These are phyloP conservation scores for Moniliella sp. DNA, from an alignment of 1,284 basidiomycete species.

Conservation along the genomic window DNA sequence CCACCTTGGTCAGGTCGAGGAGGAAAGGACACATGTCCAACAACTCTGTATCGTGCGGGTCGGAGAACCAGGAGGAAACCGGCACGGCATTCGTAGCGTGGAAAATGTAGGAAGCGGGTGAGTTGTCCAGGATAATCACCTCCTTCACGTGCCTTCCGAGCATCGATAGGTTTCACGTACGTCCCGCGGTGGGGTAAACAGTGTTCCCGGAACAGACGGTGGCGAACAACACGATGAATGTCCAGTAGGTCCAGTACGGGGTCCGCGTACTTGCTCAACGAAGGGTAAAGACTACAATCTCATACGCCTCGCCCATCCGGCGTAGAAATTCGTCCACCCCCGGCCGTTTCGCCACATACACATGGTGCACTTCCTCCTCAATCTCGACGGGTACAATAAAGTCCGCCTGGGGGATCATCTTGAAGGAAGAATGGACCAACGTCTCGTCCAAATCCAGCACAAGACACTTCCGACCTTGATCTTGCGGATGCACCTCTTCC, in stretches of 20 bases:
- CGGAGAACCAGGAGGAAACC: conserved; percentile 79
- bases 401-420: conserved; percentile 65
- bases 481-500: conserved; percentile 50
- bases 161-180: conserved; percentile 95
- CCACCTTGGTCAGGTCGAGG: too few species aligned
- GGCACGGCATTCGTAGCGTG: conserved; percentile 96
- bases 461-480: conserved; percentile 60
- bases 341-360: conserved; percentile 94
- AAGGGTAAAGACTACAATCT: conserved; percentile 91
- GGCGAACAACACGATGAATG: conserved; percentile 69
- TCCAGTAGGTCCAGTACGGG: conserved; percentile 92
- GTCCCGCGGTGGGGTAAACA: conserved; percentile 97
- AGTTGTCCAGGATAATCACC: conserved; percentile 94
- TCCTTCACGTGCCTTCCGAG: conserved; percentile 74
- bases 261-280: conserved; percentile 93
- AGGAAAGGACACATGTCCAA: too few species aligned
- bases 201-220: conserved; percentile 84
- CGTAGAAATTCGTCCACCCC: conserved; percentile 89
- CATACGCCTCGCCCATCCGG: conserved; percentile 91
- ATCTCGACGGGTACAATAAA: conserved; percentile 98
- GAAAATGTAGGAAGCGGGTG: conserved; percentile 94
- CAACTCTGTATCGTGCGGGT: too few species aligned
- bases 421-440: conserved; percentile 48
- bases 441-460: too few species aligned
- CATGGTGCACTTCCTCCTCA: conserved; percentile 88